Conservation (phyloP, 2,329 filamentous ascomycete genomes). For the Westerdykella aurantiaca region DNA sequence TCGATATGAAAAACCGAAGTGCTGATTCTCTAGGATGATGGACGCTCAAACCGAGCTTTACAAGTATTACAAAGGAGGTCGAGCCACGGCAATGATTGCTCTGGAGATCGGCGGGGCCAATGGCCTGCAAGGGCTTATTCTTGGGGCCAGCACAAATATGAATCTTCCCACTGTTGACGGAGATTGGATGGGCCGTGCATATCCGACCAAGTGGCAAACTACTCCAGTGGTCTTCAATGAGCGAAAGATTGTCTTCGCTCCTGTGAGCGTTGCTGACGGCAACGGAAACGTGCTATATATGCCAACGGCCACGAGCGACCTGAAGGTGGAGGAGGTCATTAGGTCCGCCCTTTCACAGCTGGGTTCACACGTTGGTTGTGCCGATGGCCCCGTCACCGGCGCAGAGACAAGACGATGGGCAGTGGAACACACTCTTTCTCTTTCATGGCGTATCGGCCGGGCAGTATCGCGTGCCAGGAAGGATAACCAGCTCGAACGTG, state of each 20-base stretch:
- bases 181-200: constrained; percentile 46
- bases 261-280: constrained; percentile 37
- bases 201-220: constrained; percentile 43
- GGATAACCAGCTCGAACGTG: constrained; percentile 32
- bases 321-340: constrained; percentile 37
- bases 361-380: constrained; percentile 32
- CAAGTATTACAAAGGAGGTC: constrained; percentile 25
- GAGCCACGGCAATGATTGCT: constrained; percentile 34
- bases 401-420: constrained; percentile 35
- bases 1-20: neutral
- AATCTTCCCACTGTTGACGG: constrained; percentile 42
- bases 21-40: constrained; percentile 26
- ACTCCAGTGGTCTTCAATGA: constrained; percentile 41
- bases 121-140: constrained; percentile 37
- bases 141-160: constrained; percentile 37
- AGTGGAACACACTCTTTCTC: constrained; percentile 36
- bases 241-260: constrained; percentile 36
- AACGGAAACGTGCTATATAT: constrained; percentile 40
- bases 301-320: constrained; percentile 32
- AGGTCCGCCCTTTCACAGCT: constrained; percentile 34
- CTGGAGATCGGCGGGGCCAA: constrained; percentile 47
- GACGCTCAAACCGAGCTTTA: constrained; percentile 35
- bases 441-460: constrained; percentile 37
- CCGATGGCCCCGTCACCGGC: constrained; percentile 36
- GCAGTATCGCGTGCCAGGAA: constrained; percentile 33